Conservation (phyloP, 768 basidiomycete genomes). For the Tulasnella sp. region DNA sequence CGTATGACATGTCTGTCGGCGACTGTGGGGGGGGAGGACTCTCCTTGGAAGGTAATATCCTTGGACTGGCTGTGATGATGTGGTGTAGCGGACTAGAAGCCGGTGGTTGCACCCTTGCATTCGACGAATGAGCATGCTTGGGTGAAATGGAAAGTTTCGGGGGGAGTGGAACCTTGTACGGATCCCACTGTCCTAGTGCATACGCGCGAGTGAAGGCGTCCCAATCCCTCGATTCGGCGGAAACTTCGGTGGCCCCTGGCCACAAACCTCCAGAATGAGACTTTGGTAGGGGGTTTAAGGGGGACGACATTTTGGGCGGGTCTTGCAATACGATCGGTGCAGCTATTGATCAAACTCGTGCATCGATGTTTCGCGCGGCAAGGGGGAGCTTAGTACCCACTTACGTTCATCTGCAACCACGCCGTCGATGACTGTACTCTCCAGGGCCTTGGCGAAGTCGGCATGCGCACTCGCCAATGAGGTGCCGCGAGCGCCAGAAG, state of each 20-base stretch:
- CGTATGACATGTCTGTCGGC: too few relatives aligned
- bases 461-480: background rate
- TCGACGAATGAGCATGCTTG: conserved; percentile 6
- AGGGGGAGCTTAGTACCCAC: background rate
- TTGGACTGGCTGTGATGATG: background rate
- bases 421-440: conserved; percentile 4
- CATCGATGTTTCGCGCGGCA: background rate
- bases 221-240: conserved; percentile 43
- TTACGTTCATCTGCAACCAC: background rate
- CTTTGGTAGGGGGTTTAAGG: background rate
- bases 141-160: conserved; percentile 40
- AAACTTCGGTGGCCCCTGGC: background rate
- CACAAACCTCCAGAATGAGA: background rate
- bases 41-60: too few relatives aligned
- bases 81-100: background rate
- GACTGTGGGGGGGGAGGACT: too few relatives aligned
- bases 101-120: too few relatives aligned
- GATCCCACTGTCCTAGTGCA: conserved; percentile 69
- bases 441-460: background rate
- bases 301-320: background rate
- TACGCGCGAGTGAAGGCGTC: conserved; percentile 67
- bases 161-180: conserved; percentile 24
- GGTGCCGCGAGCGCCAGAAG: background rate
- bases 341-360: background rate
- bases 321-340: background rate